Conservation (phyloP, 495 filamentous ascomycete species). For the Penicillium bialowiezense region DNA sequence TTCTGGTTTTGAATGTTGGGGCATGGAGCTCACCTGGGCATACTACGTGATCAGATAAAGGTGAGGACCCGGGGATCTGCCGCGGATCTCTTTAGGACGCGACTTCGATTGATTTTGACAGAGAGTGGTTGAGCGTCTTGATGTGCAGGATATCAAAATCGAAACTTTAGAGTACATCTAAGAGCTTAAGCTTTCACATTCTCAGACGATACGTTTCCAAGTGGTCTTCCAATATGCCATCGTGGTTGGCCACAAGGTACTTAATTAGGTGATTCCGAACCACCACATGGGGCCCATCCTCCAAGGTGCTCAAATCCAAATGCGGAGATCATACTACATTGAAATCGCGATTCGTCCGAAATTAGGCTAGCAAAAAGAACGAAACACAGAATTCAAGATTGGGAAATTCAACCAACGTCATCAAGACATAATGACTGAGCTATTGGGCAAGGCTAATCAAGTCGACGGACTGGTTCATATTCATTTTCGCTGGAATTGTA, state of each 20-base stretch:
- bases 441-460: no score
- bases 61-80: slow-evolving; percentile 4
- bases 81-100: not conserved
- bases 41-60: slow-evolving; percentile 6
- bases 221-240: not conserved
- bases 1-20: not conserved
- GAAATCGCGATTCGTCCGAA: not conserved
- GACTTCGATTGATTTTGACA: no score
- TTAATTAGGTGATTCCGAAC: slow-evolving; percentile 2
- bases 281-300: not conserved
- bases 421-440: no score
- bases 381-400: no score
- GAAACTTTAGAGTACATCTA: no score
- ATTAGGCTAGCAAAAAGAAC: no score
- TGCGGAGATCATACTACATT: not conserved
- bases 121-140: no score
- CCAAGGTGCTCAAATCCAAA: slow-evolving; percentile 7
- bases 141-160: not conserved
- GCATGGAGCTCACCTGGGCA: not conserved
- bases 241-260: slow-evolving; percentile 5
- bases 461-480: no score
- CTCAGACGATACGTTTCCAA: no score
- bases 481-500: no score
- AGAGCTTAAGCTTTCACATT: no score
- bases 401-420: no score